These are phyloP conservation scores for Sporothrix schenckii DNA, from an alignment of 2,329 filamentous ascomycete species.

Conservation along the genomic window DNA sequence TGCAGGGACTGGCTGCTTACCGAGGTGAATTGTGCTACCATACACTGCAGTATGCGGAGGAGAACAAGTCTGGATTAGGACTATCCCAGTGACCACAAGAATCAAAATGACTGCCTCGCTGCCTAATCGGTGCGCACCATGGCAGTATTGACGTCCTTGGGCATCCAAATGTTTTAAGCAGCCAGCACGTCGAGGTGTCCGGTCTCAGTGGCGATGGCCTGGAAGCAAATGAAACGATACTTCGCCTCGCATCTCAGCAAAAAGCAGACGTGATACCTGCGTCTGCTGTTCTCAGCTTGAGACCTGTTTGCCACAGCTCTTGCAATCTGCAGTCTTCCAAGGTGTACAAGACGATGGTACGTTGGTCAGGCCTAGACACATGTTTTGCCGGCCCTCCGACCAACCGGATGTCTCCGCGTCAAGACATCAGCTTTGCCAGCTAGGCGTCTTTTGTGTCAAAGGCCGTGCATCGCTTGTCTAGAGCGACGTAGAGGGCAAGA, in stretches of 20 bases:
- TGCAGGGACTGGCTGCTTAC: slow-evolving; percentile 24
- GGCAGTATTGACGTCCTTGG: not conserved
- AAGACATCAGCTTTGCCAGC: not conserved
- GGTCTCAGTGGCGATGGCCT: not conserved
- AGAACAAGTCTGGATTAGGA: not conserved
- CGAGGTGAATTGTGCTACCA: slow-evolving; percentile 20
- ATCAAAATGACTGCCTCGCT: not conserved
- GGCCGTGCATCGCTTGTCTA: not conserved
- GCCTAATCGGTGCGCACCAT: not conserved
- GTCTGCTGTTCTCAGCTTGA: not conserved
- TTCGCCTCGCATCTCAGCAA: not conserved
- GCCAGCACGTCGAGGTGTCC: not conserved
- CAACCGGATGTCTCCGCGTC: slow-evolving; percentile 24
- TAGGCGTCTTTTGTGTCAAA: no score
- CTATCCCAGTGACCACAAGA: not conserved
- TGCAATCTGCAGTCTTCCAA: no score
- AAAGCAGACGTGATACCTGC: not conserved
- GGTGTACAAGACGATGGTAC: not conserved
- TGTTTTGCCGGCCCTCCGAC: not conserved
- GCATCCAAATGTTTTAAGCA: not conserved
- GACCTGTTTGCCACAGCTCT: not conserved
- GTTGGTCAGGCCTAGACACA: not conserved
- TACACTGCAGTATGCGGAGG: not conserved
- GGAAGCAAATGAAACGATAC: not conserved
- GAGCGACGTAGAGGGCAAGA: not conserved